phyloP scores from a whole-genome alignment of 176 grass and related monocot genomes.

The Musa schizocarpa region DNA sequence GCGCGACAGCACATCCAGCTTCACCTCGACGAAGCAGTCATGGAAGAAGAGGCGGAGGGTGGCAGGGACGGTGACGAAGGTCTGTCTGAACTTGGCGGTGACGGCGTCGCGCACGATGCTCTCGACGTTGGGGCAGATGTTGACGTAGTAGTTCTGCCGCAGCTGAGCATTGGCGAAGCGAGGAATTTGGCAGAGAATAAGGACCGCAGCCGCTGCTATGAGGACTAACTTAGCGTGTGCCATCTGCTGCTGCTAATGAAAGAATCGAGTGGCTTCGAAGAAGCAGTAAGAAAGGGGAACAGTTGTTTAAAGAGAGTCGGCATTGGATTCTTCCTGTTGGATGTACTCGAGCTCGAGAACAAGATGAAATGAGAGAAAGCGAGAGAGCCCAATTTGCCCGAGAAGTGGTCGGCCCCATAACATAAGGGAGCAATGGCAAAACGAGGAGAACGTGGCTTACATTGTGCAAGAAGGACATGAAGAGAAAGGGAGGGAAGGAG shows the following conservation, averaged over 20 bases:
- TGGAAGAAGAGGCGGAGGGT: conserved; percentile 92
- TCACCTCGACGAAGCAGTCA: conserved; percentile 83
- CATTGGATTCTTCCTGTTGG: too few relatives aligned
- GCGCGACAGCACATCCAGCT: background rate
- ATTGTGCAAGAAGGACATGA: too few relatives aligned
- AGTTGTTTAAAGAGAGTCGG: background rate
- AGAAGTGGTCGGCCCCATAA: too few relatives aligned
- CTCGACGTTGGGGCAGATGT: conserved; percentile 61
- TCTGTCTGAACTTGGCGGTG: conserved; percentile 47
- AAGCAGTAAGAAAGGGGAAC: background rate
- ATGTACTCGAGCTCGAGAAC: too few relatives aligned
- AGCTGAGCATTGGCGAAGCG: conserved; percentile 46
- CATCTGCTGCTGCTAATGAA: background rate
- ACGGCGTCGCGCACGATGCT: conserved; percentile 52
- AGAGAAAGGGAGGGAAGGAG: too few relatives aligned
- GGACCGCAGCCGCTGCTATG: background rate
- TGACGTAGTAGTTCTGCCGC: conserved; percentile 46
- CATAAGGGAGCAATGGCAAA: too few relatives aligned
- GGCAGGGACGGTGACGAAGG: conserved; percentile 44
- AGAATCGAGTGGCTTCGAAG: background rate
- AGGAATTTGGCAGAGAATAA: conserved; percentile 4
- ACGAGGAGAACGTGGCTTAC: too few relatives aligned
- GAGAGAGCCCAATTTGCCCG: too few relatives aligned
- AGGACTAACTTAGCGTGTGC: background rate
- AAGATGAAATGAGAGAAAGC: too few relatives aligned